Percentiles rank a stretch among this genome's conserved stretches.
These are phyloP conservation scores for Spencermartinsiella ligniputridi DNA, from an alignment of 1,139 yeast genomes.

Conservation along the genomic window DNA sequence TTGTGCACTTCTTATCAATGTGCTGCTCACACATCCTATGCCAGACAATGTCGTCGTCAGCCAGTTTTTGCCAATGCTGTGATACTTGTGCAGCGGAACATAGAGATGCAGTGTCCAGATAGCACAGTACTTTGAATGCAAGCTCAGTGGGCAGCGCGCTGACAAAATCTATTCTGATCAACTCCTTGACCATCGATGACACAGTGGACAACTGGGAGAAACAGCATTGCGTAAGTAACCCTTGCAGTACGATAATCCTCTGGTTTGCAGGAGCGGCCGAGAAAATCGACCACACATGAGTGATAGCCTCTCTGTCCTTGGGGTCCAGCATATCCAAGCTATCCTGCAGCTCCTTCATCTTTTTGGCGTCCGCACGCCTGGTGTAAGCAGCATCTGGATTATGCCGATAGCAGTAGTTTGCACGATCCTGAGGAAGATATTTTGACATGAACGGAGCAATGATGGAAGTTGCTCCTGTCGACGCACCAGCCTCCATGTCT, in stretches of 20 bases:
- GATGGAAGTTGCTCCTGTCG: constrained; percentile 2
- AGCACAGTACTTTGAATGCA: constrained; percentile 77
- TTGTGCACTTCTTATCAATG: constrained; percentile 93
- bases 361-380: constrained; percentile 61
- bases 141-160: constrained; percentile 82
- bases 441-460: constrained; percentile 20
- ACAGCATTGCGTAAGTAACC: constrained; percentile 84
- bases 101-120: constrained; percentile 83
- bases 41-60: constrained; percentile 97
- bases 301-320: constrained; percentile 65
- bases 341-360: constrained; percentile 53
- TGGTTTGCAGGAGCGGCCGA: constrained; percentile 65
- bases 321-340: constrained; percentile 50
- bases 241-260: constrained; percentile 73
- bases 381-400: constrained; percentile 74
- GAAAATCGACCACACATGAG: constrained; percentile 76
- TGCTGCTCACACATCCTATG: constrained; percentile 98
- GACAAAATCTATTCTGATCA: constrained; percentile 85
- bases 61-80: constrained; percentile 75
- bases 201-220: constrained; percentile 88
- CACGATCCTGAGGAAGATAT: constrained; percentile 7
- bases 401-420: constrained; percentile 67
- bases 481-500: background rate
- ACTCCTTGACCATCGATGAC: constrained; percentile 68
- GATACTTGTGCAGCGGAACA: constrained; percentile 94